phyloP scores from a whole-genome alignment of 805 yeast species.

The Nakazawaea sp. region DNA sequence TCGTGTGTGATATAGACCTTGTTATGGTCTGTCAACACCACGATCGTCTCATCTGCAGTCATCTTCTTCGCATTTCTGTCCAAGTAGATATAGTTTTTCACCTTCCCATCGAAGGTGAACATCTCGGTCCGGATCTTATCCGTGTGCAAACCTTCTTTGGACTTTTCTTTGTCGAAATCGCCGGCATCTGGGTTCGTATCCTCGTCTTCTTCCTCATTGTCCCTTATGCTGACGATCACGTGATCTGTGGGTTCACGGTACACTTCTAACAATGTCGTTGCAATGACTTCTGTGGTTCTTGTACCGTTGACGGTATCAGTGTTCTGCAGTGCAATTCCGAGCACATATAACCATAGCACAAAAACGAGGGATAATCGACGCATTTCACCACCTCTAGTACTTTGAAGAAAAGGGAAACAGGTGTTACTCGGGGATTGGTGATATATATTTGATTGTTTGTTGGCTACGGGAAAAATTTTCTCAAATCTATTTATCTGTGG shows the following conservation, averaged over 20 bases:
- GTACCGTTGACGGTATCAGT: background rate
- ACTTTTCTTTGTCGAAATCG: slow-evolving; percentile 26
- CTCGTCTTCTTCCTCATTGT: slow-evolving; percentile 3
- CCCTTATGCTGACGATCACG: slow-evolving; percentile 1
- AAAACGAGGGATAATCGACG: no score
- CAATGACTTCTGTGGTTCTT: no score
- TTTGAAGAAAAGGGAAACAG: no score
- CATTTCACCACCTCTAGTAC: no score
- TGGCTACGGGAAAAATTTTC: no score
- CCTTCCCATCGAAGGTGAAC: slow-evolving; percentile 45
- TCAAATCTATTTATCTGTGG: no score
- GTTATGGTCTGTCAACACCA: slow-evolving; percentile 49
- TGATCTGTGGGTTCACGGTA: no score
- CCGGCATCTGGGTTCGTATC: slow-evolving; percentile 17
- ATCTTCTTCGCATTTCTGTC: slow-evolving; percentile 39
- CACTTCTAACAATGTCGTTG: no score
- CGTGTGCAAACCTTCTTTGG: slow-evolving; percentile 27
- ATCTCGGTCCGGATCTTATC: slow-evolving; percentile 35
- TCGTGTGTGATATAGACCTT: slow-evolving; percentile 63
- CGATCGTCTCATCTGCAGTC: slow-evolving; percentile 51
- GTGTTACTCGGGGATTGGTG: no score
- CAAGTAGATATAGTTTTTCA: slow-evolving; percentile 52
- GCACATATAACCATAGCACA: no score
- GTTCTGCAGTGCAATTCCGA: no score
- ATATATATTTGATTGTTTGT: no score